These are phyloP conservation scores for Sporothrix luriei DNA, from an alignment of 2,329 filamentous ascomycete species.

Conservation along the genomic window DNA sequence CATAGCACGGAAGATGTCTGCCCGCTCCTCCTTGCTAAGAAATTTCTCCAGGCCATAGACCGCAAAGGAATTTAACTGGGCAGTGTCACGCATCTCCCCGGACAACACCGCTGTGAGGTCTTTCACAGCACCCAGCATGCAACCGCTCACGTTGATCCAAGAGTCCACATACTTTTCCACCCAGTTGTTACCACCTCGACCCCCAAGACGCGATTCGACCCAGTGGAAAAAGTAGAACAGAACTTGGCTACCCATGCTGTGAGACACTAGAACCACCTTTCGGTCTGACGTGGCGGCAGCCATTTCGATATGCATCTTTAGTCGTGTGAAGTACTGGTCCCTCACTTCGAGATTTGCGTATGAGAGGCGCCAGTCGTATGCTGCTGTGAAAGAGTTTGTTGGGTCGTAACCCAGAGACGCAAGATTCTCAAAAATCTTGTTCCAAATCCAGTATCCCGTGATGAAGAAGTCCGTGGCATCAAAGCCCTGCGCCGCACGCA, in stretches of 20 bases:
- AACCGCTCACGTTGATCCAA: conserved; percentile 98
- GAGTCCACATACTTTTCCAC: conserved; percentile 87
- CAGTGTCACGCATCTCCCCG: conserved; percentile 97
- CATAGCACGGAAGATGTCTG: conserved; percentile 95
- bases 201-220: conserved; percentile 78
- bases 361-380: conserved; percentile 89
- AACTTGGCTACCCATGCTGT: conserved; percentile 98
- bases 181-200: conserved; percentile 82
- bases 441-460: conserved; percentile 97
- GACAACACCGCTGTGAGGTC: conserved; percentile 87
- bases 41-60: conserved; percentile 98
- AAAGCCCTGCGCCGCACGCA: conserved; percentile 92
- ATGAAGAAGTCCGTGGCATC: conserved; percentile 97
- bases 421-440: conserved; percentile 95
- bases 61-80: conserved; percentile 92
- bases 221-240: conserved; percentile 77
- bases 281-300: conserved; percentile 71
- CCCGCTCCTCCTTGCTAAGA: conserved; percentile 83
- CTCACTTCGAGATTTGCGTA: conserved; percentile 87
- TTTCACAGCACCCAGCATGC: conserved; percentile 94
- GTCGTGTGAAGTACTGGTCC: conserved; percentile 89
- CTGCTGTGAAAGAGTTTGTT: conserved; percentile 68
- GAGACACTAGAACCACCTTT: conserved; percentile 84
- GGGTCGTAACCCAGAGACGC: conserved; percentile 96
- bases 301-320: conserved; percentile 89